Base-by-base conservation (phyloP, 2,329 filamentous ascomycete species). In the Bipolaris gigantea region DNA sequence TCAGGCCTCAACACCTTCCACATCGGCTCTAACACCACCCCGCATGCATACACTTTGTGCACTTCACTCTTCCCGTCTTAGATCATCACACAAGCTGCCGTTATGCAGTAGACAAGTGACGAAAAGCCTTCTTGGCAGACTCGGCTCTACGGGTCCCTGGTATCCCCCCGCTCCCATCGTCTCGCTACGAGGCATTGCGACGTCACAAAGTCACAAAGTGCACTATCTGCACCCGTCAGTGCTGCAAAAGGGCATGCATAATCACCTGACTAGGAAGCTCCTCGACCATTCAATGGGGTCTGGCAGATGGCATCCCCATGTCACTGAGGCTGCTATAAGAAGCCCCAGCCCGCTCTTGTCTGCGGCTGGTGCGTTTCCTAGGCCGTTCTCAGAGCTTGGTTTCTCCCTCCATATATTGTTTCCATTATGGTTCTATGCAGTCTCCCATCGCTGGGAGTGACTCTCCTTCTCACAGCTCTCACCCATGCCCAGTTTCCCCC, bases 401-500 rank as follows among this genome's bases (percentile, higher is more conserved):
- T 43, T 21, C 25, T 35, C 23, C 18, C 2, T 27, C n/a, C 15
- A 19, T 25, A 11, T 8, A 30, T 48, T 18, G 18, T n/a, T 9
- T 2, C n/a, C 13, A 11, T 16, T 10, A 68, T 67, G 62, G 33
- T 50, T 34, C 18, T 46, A 13, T 35, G 30, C 11, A 53, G 13
- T 18, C 9, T 57, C 9, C 47, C 58, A n/a, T 47, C 63, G 15
- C 15, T 66, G 27, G 56, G 49, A 43, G 56, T 56, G n/a, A 27
- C 63, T 32, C 57, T 55, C 15, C 49, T 57, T 15, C 41, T 69
- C 47, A 49, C 49, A 45, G 52, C 52, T 32, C 5, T 65, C 8
- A 45, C 48, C 13, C 19, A 49, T 13, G 71, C 72, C 34, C 75
- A 78, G 41, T 75, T 77, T 23, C 77, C 78, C 40, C 72, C 75